Conservation (phyloP, 2,329 filamentous ascomycete genomes). For the Xylariaceae sp. region DNA sequence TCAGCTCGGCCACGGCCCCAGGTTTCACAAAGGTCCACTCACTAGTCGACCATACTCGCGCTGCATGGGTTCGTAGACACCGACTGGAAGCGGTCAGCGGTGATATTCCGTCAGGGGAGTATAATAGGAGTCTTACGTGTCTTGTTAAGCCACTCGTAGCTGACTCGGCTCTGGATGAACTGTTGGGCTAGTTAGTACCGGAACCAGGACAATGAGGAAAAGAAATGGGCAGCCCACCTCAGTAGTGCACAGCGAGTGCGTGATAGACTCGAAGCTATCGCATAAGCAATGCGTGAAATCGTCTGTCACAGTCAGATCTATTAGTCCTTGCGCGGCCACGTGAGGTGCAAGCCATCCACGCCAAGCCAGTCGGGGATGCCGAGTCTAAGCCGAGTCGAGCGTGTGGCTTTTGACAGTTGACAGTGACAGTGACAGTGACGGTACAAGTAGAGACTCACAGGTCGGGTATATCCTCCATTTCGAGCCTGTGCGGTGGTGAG, state of each 20-base stretch:
- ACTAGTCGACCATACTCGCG: slow-evolving; percentile 58
- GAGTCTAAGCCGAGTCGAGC: not conserved
- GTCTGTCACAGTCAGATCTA: slow-evolving; percentile 35
- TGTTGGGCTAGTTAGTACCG: not conserved
- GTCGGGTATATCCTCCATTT: slow-evolving; percentile 94
- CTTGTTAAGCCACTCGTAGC: slow-evolving; percentile 87
- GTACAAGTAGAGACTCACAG: slow-evolving; percentile 34
- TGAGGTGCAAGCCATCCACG: not conserved
- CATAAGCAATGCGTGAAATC: slow-evolving; percentile 88
- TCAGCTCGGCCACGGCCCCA: not conserved
- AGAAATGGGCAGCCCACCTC: slow-evolving; percentile 42
- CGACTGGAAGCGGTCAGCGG: slow-evolving; percentile 30
- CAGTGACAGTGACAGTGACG: no score
- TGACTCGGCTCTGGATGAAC: slow-evolving; percentile 76
- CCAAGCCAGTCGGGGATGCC: not conserved
- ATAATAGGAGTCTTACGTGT: slow-evolving; percentile 34
- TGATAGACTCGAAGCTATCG: slow-evolving; percentile 88
- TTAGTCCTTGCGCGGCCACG: not conserved
- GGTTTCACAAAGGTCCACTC: not conserved
- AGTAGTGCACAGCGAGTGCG: slow-evolving; percentile 87
- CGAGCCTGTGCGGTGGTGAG: slow-evolving; percentile 72
- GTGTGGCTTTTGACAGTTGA: not conserved
- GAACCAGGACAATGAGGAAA: no score
- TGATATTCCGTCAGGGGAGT: not conserved
- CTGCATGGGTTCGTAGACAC: slow-evolving; percentile 89